Percentiles rank a stretch among this genome's conserved stretches.
These are phyloP conservation scores for Rutstroemia sp. DNA, from an alignment of 2,329 filamentous ascomycete species.

Conservation along the genomic window DNA sequence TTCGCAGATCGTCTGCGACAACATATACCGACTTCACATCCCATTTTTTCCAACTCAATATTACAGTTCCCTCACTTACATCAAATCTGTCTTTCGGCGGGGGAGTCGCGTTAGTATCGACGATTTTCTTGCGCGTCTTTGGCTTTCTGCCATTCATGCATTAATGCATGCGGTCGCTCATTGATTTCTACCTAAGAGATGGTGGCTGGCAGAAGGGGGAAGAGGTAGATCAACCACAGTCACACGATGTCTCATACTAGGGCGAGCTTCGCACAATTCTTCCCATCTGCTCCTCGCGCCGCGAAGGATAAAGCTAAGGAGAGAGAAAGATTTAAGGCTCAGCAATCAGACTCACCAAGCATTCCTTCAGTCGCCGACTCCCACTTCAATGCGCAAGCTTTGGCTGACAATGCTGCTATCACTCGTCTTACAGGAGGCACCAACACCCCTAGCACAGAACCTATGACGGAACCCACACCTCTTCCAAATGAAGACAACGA, in stretches of 20 bases:
- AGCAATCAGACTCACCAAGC: constrained; percentile 24
- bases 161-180: constrained; percentile 24
- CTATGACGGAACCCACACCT: constrained; percentile 19
- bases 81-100: constrained; percentile 3
- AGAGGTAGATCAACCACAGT: constrained; percentile 29
- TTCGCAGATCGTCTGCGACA: constrained; percentile 11
- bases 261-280: constrained; percentile 81
- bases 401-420: constrained; percentile 26
- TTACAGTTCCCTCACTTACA: constrained; percentile 5
- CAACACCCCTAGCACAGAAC: constrained; percentile 11
- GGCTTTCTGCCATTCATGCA: constrained; percentile 13
- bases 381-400: constrained; percentile 25
- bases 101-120: constrained; percentile 14
- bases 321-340: constrained; percentile 49
- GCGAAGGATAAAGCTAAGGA: constrained; percentile 51
- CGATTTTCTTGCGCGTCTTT: constrained; percentile 19
- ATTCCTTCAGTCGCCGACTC: constrained; percentile 28
- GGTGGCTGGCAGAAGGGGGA: constrained; percentile 26
- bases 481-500: constrained; percentile 46
- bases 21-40: not conserved
- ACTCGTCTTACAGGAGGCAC: constrained; percentile 22
- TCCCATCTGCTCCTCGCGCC: constrained; percentile 61
- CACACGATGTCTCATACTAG: constrained; percentile 69
- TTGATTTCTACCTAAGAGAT: constrained; percentile 22
- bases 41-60: constrained; percentile 8